Evolutionary conservation across 2,329 filamentous ascomycete species (phyloP), one percentile per base, ranked within the genome.

Genomic region (Trichophyton verrucosum): DNA sequence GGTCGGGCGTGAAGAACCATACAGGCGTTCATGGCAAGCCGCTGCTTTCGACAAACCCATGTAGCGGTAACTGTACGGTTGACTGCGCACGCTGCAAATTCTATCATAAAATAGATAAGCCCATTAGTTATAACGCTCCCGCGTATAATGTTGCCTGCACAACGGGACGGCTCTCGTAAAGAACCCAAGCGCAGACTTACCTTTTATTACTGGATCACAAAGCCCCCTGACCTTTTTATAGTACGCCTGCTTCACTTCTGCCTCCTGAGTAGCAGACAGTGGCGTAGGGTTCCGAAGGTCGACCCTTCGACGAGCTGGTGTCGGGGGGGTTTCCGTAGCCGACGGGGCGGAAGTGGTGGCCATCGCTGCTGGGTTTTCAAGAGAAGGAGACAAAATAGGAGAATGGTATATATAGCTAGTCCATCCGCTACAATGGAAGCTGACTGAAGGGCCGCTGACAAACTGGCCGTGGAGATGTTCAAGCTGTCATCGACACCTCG

Each of bases 21-120:
- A 78, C 94, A 99, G 64, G 79, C 81, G 77, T 99, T 99, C 94
- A 99, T 99, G 40, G 81, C 80, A 64, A 86, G 85, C 69, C 91
- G 87, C 70, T 91, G 82, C 57, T 81, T 76, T 60, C 90, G 86
- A 78, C 94, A 99, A 59, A 85, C 82, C 79, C 94, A 96, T 11
- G 91, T 87, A 62, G 94, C 88, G 61, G 86, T 91, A 68, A 97
- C 83, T 4, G 91, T 97, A 65, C 89, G 88, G 71, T 87, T 86
- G 57, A 86, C 81, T 59, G 91, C 91, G 80, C 94, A 99, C 66
- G 87, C 85, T 61, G 94, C 94, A 73, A 99, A 99, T 64, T 88
- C 92, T 96, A 67, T 11, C 33, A 38, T 59, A 30, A 9, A 24
- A 42, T 8, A n/a, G 7, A 58, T 8, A 38, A 27, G n/a, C 1